phyloP scores from a whole-genome alignment of 2,329 filamentous ascomycete species.

The Myriosclerotinia duriaeana region DNA sequence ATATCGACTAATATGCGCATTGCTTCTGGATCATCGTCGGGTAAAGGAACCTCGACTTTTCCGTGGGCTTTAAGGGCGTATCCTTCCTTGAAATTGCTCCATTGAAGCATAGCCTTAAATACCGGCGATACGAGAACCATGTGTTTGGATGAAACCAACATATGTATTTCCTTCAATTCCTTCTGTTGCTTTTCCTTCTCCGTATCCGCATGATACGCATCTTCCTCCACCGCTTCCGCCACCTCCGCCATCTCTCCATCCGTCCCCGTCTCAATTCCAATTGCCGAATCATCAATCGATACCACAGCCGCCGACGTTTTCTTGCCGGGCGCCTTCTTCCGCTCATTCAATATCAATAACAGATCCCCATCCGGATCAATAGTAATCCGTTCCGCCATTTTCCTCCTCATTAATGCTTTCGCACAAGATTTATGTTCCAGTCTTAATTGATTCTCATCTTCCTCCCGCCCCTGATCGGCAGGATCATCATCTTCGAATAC shows the following conservation, averaged over 20 bases:
- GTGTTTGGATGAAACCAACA: constrained; percentile 32
- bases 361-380: constrained; percentile 21
- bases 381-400: constrained; percentile 6
- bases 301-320: neutral
- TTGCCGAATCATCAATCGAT: constrained; percentile 12
- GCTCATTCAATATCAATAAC: constrained; percentile 12
- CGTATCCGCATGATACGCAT: neutral
- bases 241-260: neutral
- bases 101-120: constrained; percentile 37
- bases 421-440: constrained; percentile 2
- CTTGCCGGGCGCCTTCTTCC: neutral
- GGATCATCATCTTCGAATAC: neutral
- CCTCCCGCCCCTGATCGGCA: neutral
- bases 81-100: constrained; percentile 32
- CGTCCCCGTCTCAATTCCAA: constrained; percentile 5
- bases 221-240: neutral
- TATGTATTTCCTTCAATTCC: constrained; percentile 22
- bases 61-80: constrained; percentile 24
- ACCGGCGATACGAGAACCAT: constrained; percentile 36
- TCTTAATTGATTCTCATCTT: constrained; percentile 16
- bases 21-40: constrained; percentile 39
- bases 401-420: constrained; percentile 5
- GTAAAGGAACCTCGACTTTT: constrained; percentile 33
- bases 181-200: neutral
- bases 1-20: constrained; percentile 41